Conservation (phyloP, 106 monocot species). For the Xerophyta viscosa region DNA sequence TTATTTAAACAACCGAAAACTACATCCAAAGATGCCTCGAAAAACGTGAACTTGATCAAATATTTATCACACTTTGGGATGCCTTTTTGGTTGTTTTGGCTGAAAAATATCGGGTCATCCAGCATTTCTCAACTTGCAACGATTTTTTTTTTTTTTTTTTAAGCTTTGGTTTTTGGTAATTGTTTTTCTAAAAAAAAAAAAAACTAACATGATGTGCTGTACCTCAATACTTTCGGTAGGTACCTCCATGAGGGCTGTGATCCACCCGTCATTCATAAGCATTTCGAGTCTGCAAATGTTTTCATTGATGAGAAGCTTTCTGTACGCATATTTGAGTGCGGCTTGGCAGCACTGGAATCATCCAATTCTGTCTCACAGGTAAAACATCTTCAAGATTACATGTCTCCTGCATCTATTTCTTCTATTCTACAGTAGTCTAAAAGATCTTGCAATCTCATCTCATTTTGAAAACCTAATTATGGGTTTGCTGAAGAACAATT, state of each 20-base stretch:
- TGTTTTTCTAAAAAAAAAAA: too few relatives aligned
- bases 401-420: neutral
- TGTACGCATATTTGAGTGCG: constrained; percentile 77
- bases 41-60: too few relatives aligned
- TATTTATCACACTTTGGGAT: too few relatives aligned
- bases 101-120: too few relatives aligned
- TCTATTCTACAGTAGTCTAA: neutral
- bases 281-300: constrained; percentile 69
- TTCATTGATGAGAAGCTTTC: constrained; percentile 61
- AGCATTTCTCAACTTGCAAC: neutral
- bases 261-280: constrained; percentile 66
- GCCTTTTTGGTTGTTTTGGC: too few relatives aligned
- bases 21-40: too few relatives aligned
- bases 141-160: neutral
- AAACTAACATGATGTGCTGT: neutral
- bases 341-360: constrained; percentile 54
- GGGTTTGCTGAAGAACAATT: too few relatives aligned
- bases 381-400: neutral
- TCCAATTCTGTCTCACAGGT: constrained; percentile 79
- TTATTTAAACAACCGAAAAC: too few relatives aligned
- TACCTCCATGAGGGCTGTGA: constrained; percentile 86
- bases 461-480: neutral
- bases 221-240: constrained; percentile 18
- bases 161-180: too few relatives aligned
- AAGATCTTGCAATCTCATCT: too few relatives aligned